Percentiles rank a stretch among this genome's conserved stretches.
Evolutionary conservation across 2,329 filamentous ascomycete genomes (phyloP).

Genomic region (Fusarium piperis): DNA sequence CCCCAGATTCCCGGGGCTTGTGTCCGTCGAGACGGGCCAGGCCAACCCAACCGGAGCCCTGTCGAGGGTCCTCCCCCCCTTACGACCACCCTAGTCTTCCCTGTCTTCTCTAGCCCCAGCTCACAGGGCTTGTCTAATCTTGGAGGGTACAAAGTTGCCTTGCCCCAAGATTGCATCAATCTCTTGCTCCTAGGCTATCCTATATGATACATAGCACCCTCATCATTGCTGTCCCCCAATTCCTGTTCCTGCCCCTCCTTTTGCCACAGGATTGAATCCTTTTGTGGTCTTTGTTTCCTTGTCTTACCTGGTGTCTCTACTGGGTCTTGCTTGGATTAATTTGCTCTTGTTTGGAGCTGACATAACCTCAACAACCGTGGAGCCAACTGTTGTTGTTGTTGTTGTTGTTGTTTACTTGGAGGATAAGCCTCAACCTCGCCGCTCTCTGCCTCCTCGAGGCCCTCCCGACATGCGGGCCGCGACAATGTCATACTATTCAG

Average conservation of each 20-base stretch:
- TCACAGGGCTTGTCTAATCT: conserved; percentile 42
- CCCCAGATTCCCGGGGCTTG: conserved; percentile 45
- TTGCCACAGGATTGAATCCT: conserved; percentile 29
- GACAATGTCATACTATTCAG: conserved; percentile 40
- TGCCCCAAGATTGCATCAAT: conserved; percentile 46
- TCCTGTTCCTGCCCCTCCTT: conserved; percentile 27
- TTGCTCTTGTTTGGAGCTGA: conserved; percentile 2
- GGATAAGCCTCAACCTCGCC: conserved; percentile 41
- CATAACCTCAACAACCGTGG: conserved; percentile 31
- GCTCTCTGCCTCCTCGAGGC: conserved; percentile 42
- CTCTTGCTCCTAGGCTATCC: conserved; percentile 38
- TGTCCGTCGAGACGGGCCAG: conserved; percentile 41
- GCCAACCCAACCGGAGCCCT: conserved; percentile 37
- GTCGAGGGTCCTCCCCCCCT: conserved; percentile 41
- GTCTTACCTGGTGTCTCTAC: conserved; percentile 15
- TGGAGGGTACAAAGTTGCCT: conserved; percentile 39
- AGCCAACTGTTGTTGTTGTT: conserved; percentile 29
- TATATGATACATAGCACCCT: conserved; percentile 41
- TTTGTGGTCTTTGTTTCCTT: conserved; percentile 4
- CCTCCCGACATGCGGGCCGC: conserved; percentile 41
- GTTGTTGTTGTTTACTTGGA: conserved; percentile 37
- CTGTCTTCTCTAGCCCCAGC: conserved; percentile 41
- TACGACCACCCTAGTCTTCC: conserved; percentile 41
- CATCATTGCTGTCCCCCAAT: conserved; percentile 27
- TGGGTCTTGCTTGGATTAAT: conserved; percentile 10